These are phyloP conservation scores for Pulveroboletus sp. DNA, from an alignment of 768 basidiomycete genomes.

Conservation along the genomic window DNA sequence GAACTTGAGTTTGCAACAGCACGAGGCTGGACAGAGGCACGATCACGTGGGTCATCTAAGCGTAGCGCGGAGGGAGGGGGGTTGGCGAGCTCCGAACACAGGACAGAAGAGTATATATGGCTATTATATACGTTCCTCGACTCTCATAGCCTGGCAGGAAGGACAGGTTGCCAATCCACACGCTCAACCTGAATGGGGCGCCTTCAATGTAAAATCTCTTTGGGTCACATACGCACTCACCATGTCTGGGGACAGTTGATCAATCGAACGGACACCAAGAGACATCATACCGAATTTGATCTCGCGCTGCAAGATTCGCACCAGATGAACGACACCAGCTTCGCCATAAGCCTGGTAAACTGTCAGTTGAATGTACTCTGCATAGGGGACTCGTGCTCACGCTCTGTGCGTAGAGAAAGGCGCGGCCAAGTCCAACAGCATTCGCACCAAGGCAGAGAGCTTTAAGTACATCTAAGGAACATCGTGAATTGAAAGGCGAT, in stretches of 20 bases:
- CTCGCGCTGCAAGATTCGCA: slow-evolving; percentile 70
- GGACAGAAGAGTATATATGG: not conserved
- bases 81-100: not conserved
- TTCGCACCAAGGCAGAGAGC: slow-evolving; percentile 85
- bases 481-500: not conserved
- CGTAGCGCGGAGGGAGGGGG: too few relatives aligned
- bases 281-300: slow-evolving; percentile 73
- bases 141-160: slow-evolving; percentile 23
- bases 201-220: slow-evolving; percentile 1
- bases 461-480: slow-evolving; percentile 68
- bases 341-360: slow-evolving; percentile 64
- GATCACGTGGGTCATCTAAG: slow-evolving; percentile 17
- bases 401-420: slow-evolving; percentile 83
- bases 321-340: slow-evolving; percentile 59
- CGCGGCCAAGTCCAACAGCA: slow-evolving; percentile 80
- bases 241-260: slow-evolving; percentile 71
- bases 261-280: slow-evolving; percentile 60
- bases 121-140: not conserved
- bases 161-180: slow-evolving; percentile 57
- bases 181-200: slow-evolving; percentile 51
- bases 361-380: slow-evolving; percentile 3
- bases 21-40: slow-evolving; percentile 7
- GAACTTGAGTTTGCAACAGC: slow-evolving; percentile 2
- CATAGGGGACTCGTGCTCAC: slow-evolving; percentile 36
- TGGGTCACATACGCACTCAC: slow-evolving; percentile 34